Conservation (phyloP, 306 rosid species). For the Argentina anserina region DNA sequence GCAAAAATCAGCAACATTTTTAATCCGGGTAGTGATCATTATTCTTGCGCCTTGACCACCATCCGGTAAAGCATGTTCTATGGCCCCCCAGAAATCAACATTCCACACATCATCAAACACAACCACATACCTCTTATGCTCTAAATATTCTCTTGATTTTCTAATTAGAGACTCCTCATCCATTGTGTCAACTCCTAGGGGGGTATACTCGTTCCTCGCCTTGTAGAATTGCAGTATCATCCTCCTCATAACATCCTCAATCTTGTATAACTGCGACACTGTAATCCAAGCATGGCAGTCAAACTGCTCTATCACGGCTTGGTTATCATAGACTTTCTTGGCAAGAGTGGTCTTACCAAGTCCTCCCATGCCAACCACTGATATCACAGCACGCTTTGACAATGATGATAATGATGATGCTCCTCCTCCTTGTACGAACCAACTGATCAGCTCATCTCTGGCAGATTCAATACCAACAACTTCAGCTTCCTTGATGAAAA, state of each 20-base stretch:
- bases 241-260: neutral
- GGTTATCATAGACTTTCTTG: neutral
- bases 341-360: constrained; percentile 23
- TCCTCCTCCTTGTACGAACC: neutral
- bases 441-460: constrained; percentile 1
- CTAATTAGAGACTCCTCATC: neutral
- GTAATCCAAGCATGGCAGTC: constrained; percentile 20
- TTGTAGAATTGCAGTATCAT: neutral
- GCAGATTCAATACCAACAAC: constrained; percentile 19
- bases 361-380: constrained; percentile 22
- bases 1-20: neutral
- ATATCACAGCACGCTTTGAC: neutral
- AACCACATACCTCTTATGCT: constrained; percentile 17
- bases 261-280: constrained; percentile 2
- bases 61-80: constrained; percentile 9
- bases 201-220: neutral
- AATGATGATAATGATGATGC: neutral
- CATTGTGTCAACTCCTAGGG: neutral
- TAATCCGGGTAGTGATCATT: constrained; percentile 3
- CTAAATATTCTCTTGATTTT: constrained; percentile 1
- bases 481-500: constrained; percentile 18
- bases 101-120: constrained; percentile 26
- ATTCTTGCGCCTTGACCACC: neutral
- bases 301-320: neutral
- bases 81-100: neutral